phyloP scores from a whole-genome alignment of 345 rosid genomes.

The Gossypium ekmanianum region DNA sequence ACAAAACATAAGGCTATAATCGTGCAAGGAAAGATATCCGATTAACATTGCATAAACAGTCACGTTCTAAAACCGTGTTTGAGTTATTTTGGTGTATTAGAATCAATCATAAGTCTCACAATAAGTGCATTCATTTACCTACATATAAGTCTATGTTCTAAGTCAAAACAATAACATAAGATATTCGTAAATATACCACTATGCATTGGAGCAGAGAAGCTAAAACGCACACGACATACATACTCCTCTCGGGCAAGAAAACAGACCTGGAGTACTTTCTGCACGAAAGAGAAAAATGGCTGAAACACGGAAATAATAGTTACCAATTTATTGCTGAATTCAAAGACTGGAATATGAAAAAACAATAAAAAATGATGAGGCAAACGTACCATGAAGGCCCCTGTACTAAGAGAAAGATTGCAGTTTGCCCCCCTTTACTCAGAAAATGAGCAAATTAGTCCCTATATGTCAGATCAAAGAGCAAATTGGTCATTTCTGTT shows the following conservation, averaged over 20 bases:
- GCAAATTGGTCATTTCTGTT: too few relatives aligned
- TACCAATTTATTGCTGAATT: neutral
- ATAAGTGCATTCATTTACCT: neutral
- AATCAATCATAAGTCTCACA: neutral
- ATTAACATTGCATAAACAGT: neutral
- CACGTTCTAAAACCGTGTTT: neutral
- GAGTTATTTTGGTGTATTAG: neutral
- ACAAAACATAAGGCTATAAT: neutral
- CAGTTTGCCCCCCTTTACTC: too few relatives aligned
- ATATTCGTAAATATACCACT: neutral
- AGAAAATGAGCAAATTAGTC: too few relatives aligned
- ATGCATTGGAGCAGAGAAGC: neutral
- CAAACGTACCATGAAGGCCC: too few relatives aligned
- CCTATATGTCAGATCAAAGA: too few relatives aligned
- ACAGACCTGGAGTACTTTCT: neutral
- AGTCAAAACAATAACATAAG: constrained; percentile 1
- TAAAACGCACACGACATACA: neutral
- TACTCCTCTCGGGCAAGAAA: constrained; percentile 1
- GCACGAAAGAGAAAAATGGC: neutral
- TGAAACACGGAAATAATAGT: neutral
- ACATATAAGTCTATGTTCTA: neutral
- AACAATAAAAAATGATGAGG: neutral
- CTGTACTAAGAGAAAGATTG: too few relatives aligned
- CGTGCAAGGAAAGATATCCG: neutral
- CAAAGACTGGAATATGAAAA: neutral